Evolutionary conservation across 2,329 filamentous ascomycete species (phyloP), one percentile per base, ranked within the genome.

Genomic region (Diaporthe sp.): DNA sequence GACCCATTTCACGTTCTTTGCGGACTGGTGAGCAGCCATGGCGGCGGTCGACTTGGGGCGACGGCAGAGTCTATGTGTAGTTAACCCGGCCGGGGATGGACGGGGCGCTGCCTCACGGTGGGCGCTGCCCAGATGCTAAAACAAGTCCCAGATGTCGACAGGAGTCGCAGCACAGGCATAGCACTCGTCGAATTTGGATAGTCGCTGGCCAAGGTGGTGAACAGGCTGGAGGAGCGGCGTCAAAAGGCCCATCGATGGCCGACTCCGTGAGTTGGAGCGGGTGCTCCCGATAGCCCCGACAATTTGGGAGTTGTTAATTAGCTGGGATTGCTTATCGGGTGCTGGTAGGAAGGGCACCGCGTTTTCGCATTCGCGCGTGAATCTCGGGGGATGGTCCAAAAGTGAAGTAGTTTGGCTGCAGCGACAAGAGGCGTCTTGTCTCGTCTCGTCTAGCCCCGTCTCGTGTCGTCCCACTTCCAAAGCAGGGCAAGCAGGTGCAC

Each of bases 1-100:
- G 61, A 82, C 80, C 81, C 81, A 82, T 73, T 81, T 82, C 62
- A 82, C 80, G 76, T 81, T 82, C 65, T 79, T 77, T 76, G 46
- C 73, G 51, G 73, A 72, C 73, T 75, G 73, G 46, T 61, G 65
- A 34, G 61, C 44, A 28, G 72, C 19, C 72, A 74, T 74, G 42
- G 42, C 65, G 65, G 31, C 65, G 22, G 49, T 42, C 34, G 65
- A 25, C 46, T 65, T 46, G 39, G 60, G 34, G 34, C 12, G 65
- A 37, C 34, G 46, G 34, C 17, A 4, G 34, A 42, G 13, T 39
- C 22, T 17, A 4, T 15, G 17, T 39, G 44, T 37, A 31, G 4
- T 34, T 3, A 22, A 3, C 49, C n/a, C n/a, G 49, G 34, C 53
- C 25, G 53, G 13, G 44, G 7, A 19, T 8, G 49, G 42, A 49